phyloP scores from a whole-genome alignment of 805 yeast species.

The Nakazawaea ernobii region DNA sequence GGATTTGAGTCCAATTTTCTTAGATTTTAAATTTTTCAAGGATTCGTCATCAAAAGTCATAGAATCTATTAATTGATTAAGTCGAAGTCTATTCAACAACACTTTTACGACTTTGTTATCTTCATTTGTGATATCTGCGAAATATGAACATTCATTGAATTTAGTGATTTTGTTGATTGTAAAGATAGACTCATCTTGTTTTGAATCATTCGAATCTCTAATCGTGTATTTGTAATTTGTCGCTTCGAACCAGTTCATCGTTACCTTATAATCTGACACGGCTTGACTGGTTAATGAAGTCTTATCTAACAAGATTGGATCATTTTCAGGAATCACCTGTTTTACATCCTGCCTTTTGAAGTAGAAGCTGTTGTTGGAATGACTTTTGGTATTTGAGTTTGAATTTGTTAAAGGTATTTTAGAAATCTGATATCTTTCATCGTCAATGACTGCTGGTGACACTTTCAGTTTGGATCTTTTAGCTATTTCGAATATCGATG shows the following conservation, averaged over 20 bases:
- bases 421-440: too few species aligned
- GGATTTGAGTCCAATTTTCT: background rate
- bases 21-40: background rate
- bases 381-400: too few species aligned
- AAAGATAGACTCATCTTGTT: background rate
- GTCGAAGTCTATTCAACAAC: background rate
- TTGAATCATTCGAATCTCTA: background rate
- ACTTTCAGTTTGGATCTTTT: background rate
- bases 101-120: background rate
- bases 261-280: background rate
- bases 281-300: background rate
- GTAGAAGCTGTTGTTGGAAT: background rate
- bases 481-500: background rate
- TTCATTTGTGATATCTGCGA: background rate
- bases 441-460: background rate
- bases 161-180: background rate
- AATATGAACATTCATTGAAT: background rate
- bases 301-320: background rate
- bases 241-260: conserved; percentile 5
- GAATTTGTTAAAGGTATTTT: too few species aligned
- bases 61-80: background rate
- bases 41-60: background rate
- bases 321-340: background rate
- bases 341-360: background rate
- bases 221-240: conserved; percentile 2